phyloP scores from a whole-genome alignment of 441 rosid species.

The Pelargonium fulgidum region DNA sequence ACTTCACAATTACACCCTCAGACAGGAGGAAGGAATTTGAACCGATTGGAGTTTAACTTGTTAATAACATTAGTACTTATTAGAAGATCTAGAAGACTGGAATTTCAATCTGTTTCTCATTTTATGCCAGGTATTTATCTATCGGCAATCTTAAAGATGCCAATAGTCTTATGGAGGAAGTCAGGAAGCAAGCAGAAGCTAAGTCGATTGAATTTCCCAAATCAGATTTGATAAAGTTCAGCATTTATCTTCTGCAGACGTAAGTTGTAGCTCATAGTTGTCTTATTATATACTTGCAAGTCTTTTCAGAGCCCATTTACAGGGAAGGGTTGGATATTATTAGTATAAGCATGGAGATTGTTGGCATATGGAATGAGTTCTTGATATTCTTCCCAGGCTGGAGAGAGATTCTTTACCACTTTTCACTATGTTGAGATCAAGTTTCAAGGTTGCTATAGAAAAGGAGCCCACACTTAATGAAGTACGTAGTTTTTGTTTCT shows the following conservation, averaged over 20 bases:
- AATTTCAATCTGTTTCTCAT: neutral
- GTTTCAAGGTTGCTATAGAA: constrained; percentile 61
- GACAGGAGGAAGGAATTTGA: neutral
- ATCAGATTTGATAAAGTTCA: constrained; percentile 65
- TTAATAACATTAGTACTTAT: no score
- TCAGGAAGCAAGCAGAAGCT: constrained; percentile 56
- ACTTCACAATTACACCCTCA: neutral
- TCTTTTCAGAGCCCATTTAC: constrained; percentile 2
- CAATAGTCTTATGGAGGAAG: constrained; percentile 58
- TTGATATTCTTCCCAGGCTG: constrained; percentile 35
- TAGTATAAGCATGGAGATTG: neutral
- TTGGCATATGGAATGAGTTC: neutral
- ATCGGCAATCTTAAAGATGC: constrained; percentile 84
- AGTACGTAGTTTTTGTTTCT: constrained; percentile 31
- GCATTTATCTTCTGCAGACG: constrained; percentile 66
- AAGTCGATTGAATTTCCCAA: constrained; percentile 48
- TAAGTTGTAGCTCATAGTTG: constrained; percentile 32
- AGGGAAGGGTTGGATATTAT: constrained; percentile 1
- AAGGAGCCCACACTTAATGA: constrained; percentile 75
- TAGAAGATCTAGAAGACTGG: no score
- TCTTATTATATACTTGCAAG: neutral
- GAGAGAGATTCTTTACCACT: constrained; percentile 92
- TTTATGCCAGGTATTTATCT: constrained; percentile 54
- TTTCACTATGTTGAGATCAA: constrained; percentile 73
- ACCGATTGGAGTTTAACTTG: no score